Evolutionary conservation across 768 basidiomycete species (phyloP).

Genomic region (Mycena chlorophos): DNA sequence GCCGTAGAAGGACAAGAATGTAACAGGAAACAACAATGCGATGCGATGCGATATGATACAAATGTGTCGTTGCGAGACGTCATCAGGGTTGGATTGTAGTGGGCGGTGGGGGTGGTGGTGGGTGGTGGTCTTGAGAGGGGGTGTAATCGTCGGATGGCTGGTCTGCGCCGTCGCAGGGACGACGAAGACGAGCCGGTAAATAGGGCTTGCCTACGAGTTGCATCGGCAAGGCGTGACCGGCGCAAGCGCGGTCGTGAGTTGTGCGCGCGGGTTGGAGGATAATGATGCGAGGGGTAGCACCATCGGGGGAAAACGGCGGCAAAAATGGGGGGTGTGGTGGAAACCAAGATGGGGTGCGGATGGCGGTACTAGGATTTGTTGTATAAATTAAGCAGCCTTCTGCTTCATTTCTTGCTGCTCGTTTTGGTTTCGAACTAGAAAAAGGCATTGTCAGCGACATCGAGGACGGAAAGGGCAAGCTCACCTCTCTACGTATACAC

Average conservation of each 20-base stretch:
- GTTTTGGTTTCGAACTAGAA: constrained; percentile 4
- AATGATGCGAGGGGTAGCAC: not conserved
- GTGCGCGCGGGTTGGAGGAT: not conserved
- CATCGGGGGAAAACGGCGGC: not conserved
- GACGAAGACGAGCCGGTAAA: not conserved
- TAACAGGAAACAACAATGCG: constrained; percentile 4
- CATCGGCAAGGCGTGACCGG: constrained; percentile 1
- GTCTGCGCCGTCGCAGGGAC: not conserved
- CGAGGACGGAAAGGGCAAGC: not conserved
- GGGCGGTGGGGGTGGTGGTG: not conserved
- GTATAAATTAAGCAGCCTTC: constrained; percentile 12
- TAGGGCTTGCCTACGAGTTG: constrained; percentile 2
- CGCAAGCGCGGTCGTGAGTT: not conserved
- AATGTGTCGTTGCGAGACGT: constrained; percentile 10
- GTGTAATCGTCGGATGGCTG: not conserved
- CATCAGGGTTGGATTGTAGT: constrained; percentile 2
- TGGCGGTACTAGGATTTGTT: constrained; percentile 9
- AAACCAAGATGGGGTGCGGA: constrained; percentile 6
- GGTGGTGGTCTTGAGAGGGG: not conserved
- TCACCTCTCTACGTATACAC: constrained; percentile 14
- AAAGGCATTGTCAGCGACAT: not conserved
- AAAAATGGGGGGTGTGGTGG: constrained; percentile 1
- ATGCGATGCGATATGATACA: constrained; percentile 18
- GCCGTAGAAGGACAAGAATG: not conserved
- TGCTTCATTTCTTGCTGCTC: constrained; percentile 1